Conservation (phyloP, 768 basidiomycete species). For the Boletus edulis region DNA sequence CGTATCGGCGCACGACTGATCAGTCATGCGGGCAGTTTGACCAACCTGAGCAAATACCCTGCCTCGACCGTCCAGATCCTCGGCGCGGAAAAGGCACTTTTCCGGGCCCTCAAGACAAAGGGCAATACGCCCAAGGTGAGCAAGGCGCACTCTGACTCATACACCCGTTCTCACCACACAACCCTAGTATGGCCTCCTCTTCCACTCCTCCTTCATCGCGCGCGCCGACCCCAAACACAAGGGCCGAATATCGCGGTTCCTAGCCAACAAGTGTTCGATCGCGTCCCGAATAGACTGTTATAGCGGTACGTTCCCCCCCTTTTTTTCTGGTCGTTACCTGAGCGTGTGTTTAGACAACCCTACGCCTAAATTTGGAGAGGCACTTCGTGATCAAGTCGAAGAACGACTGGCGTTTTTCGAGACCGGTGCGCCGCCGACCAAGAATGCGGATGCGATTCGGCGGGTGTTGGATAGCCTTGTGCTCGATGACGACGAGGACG, state of each 20-base stretch:
- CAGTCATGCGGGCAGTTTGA: constrained; percentile 94
- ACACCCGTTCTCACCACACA: neutral
- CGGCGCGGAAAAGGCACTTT: constrained; percentile 96
- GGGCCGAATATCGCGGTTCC: constrained; percentile 97
- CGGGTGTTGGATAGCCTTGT: constrained; percentile 81
- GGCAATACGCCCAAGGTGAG: constrained; percentile 94
- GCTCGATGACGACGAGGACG: constrained; percentile 63
- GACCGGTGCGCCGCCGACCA: constrained; percentile 82
- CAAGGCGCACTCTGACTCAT: neutral
- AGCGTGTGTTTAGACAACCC: constrained; percentile 61
- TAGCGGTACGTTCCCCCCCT: constrained; percentile 49
- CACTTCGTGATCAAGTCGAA: constrained; percentile 90
- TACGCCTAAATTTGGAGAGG: constrained; percentile 92
- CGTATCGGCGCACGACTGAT: constrained; percentile 90
- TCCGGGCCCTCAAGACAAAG: constrained; percentile 96
- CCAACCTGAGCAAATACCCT: constrained; percentile 97
- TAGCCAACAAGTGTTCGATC: constrained; percentile 98
- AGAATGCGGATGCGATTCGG: constrained; percentile 90
- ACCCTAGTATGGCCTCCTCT: constrained; percentile 89
- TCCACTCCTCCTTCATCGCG: constrained; percentile 96
- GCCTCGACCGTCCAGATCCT: constrained; percentile 98
- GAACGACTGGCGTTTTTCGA: constrained; percentile 95
- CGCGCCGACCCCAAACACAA: constrained; percentile 93
- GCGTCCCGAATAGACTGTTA: constrained; percentile 97
- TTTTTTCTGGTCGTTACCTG: too few species aligned